phyloP scores from a whole-genome alignment of 768 basidiomycete species.

The Sarcodon aspratus region DNA sequence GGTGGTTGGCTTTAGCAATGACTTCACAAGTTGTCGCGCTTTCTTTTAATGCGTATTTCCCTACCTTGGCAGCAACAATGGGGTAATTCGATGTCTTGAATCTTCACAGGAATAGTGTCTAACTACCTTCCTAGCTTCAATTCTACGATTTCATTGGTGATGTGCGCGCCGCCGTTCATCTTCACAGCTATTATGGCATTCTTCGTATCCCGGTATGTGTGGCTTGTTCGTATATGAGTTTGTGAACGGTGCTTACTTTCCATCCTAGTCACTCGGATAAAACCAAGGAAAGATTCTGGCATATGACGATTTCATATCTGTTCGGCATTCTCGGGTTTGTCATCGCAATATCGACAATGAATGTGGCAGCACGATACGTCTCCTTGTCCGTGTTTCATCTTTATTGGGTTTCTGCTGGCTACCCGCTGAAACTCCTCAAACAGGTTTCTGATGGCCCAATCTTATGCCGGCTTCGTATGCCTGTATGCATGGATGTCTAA shows the following conservation, averaged over 20 bases:
- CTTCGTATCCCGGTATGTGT: constrained; percentile 32
- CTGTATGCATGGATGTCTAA: constrained; percentile 45
- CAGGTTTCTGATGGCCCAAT: constrained; percentile 71
- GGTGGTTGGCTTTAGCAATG: constrained; percentile 63
- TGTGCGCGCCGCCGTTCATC: constrained; percentile 72
- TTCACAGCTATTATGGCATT: constrained; percentile 51
- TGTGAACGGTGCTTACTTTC: neutral
- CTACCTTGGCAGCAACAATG: constrained; percentile 64
- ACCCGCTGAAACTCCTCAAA: neutral
- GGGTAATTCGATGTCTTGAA: constrained; percentile 25
- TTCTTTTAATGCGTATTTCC: constrained; percentile 75
- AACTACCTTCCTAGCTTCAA: constrained; percentile 8
- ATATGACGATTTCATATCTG: constrained; percentile 40
- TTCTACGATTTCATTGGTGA: constrained; percentile 52
- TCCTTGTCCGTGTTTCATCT: constrained; percentile 34
- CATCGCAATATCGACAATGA: constrained; percentile 54
- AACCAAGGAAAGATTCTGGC: constrained; percentile 58
- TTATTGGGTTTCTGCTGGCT: neutral
- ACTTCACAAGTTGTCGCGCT: constrained; percentile 50
- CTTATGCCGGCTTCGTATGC: constrained; percentile 61
- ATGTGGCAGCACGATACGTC: constrained; percentile 49
- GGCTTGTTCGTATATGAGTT: neutral
- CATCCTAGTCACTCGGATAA: constrained; percentile 55
- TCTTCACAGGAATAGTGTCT: too few relatives aligned
- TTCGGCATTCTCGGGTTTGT: constrained; percentile 60